Evolutionary conservation across 176 grass and related monocot genomes (phyloP).

Genomic region (Calamus simplicifolius): DNA sequence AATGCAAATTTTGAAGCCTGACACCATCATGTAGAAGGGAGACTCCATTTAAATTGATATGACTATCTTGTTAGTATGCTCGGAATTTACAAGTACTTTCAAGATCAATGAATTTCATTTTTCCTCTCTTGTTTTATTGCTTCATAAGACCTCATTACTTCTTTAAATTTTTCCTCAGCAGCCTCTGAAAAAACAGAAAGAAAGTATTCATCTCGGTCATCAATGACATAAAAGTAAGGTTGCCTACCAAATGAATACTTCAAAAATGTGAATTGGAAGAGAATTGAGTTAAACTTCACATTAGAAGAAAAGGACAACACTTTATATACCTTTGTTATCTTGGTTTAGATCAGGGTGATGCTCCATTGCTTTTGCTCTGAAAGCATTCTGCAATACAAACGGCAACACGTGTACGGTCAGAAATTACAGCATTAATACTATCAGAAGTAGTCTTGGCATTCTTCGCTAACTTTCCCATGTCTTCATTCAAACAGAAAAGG

Average conservation of each 20-base stretch:
- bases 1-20: too few relatives aligned
- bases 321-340: conserved; percentile 61
- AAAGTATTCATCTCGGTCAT: not conserved
- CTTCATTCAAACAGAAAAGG: too few relatives aligned
- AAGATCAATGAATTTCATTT: conserved; percentile 32
- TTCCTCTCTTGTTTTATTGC: conserved; percentile 82
- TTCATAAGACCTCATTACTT: conserved; percentile 82
- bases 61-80: too few relatives aligned
- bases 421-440: not conserved
- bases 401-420: not conserved
- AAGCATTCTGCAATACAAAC: conserved; percentile 57
- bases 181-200: conserved; percentile 34
- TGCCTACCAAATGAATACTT: too few relatives aligned
- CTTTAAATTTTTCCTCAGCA: conserved; percentile 89
- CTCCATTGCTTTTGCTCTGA: conserved; percentile 95
- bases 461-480: too few relatives aligned
- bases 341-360: conserved; percentile 98
- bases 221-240: not conserved
- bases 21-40: too few relatives aligned
- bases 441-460: not conserved
- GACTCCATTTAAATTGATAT: too few relatives aligned
- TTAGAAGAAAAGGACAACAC: conserved; percentile 4
- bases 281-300: not conserved
- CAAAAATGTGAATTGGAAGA: not conserved
- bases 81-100: not conserved